These are phyloP conservation scores for Xanthoparmelia taractica DNA, from an alignment of 495 filamentous ascomycete species.

Conservation along the genomic window DNA sequence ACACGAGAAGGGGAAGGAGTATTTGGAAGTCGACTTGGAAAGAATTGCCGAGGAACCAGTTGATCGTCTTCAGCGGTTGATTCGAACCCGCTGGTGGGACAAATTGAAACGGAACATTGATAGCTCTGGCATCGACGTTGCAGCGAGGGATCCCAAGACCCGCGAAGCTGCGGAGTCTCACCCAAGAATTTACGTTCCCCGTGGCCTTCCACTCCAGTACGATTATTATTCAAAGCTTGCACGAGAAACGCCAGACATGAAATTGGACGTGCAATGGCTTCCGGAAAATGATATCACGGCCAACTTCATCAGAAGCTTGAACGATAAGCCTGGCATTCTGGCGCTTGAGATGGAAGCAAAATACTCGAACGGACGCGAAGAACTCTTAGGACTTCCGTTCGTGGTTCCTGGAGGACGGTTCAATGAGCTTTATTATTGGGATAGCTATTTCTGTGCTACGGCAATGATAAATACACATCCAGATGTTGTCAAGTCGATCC, in stretches of 20 bases:
- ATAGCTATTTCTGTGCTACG: slow-evolving; percentile 93
- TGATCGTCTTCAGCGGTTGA: slow-evolving; percentile 72
- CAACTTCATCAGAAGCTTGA: slow-evolving; percentile 65
- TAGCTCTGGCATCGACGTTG: slow-evolving; percentile 74
- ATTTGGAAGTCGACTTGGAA: slow-evolving; percentile 79
- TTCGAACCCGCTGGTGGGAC: slow-evolving; percentile 83
- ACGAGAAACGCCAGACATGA: slow-evolving; percentile 63
- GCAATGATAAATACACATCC: slow-evolving; percentile 76
- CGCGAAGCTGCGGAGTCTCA: slow-evolving; percentile 82
- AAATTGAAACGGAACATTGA: slow-evolving; percentile 83
- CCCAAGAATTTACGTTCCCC: slow-evolving; percentile 86
- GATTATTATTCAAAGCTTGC: slow-evolving; percentile 81
- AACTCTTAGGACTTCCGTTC: slow-evolving; percentile 75
- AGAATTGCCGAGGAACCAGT: slow-evolving; percentile 90
- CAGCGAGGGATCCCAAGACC: slow-evolving; percentile 72
- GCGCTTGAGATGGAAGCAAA: slow-evolving; percentile 78
- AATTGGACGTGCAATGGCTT: slow-evolving; percentile 76
- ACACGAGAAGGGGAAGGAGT: slow-evolving; percentile 72
- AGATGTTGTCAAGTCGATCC: slow-evolving; percentile 85
- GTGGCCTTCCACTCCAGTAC: slow-evolving; percentile 75
- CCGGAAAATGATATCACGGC: slow-evolving; percentile 61
- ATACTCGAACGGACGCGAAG: slow-evolving; percentile 54
- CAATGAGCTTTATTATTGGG: slow-evolving; percentile 97
- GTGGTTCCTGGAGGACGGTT: slow-evolving; percentile 94
- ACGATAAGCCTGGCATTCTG: slow-evolving; percentile 76